Conservation (phyloP, 2,329 filamentous ascomycete genomes). For the Tolypocladium amazonense region DNA sequence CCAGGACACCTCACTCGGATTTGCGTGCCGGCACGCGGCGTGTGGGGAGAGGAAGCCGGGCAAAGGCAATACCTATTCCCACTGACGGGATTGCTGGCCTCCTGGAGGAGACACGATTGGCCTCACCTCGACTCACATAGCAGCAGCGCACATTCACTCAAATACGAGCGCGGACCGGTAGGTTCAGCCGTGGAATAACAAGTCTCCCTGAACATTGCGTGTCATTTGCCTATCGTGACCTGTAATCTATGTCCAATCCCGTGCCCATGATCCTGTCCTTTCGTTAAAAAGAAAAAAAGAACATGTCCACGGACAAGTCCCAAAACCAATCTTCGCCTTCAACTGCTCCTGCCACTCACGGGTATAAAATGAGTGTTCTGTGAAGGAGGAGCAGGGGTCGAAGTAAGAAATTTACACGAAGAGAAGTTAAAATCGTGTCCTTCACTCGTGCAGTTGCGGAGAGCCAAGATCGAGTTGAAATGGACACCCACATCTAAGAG, state of each 20-base stretch:
- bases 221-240: slow-evolving; percentile 11
- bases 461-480: neutral
- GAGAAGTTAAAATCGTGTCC: neutral
- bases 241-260: slow-evolving; percentile 9
- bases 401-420: neutral
- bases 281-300: slow-evolving; percentile 2
- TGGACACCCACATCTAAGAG: neutral
- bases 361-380: neutral
- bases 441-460: neutral
- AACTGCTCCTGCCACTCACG: neutral
- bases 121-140: neutral
- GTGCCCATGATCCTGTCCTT: slow-evolving; percentile 2
- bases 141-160: neutral
- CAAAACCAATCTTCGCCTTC: slow-evolving; percentile 2
- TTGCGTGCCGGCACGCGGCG: neutral
- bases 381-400: neutral
- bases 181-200: neutral
- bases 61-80: neutral
- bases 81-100: neutral
- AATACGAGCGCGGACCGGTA: neutral
- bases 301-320: neutral
- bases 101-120: no score
- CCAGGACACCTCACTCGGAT: neutral
- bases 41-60: neutral
- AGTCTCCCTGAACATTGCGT: neutral